These are phyloP conservation scores for Kluyveromyces lactis DNA, from an alignment of 805 yeast genomes.

Conservation along the genomic window DNA sequence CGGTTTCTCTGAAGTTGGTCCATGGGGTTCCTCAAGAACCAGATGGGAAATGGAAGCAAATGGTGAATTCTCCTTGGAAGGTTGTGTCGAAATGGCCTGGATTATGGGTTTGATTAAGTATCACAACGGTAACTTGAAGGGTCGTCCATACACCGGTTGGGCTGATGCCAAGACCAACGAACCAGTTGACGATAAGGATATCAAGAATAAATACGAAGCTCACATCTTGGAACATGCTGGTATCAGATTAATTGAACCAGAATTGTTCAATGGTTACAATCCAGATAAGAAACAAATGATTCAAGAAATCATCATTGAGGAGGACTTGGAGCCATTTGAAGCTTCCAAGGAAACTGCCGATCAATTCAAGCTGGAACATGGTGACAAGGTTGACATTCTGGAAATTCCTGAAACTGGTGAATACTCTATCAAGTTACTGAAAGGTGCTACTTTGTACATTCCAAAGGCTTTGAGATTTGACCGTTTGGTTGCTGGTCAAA, in stretches of 20 bases:
- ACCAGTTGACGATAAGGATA: slow-evolving; percentile 92
- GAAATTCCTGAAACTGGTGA: slow-evolving; percentile 87
- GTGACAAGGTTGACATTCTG: slow-evolving; percentile 86
- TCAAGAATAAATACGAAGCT: slow-evolving; percentile 86
- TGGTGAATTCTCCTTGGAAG: slow-evolving; percentile 94
- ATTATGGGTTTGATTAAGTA: slow-evolving; percentile 96
- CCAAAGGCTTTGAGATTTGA: slow-evolving; percentile 72
- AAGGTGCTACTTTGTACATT: slow-evolving; percentile 84
- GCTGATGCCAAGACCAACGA: slow-evolving; percentile 86
- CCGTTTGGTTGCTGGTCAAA: slow-evolving; percentile 69
- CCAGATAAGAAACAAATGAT: slow-evolving; percentile 88
- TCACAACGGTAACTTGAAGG: slow-evolving; percentile 62
- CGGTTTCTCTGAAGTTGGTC: slow-evolving; percentile 98
- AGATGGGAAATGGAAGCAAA: slow-evolving; percentile 99
- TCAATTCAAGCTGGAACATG: slow-evolving; percentile 89
- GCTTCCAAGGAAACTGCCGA: slow-evolving; percentile 92
- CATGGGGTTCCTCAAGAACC: slow-evolving; percentile 98
- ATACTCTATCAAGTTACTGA: slow-evolving; percentile 79
- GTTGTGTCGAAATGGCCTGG: slow-evolving; percentile 99
- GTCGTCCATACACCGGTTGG: slow-evolving; percentile 91
- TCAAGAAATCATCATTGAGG: slow-evolving; percentile 95
- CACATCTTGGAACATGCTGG: slow-evolving; percentile 89
- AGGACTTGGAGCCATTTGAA: slow-evolving; percentile 93
- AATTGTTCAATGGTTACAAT: slow-evolving; percentile 86
- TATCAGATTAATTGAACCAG: slow-evolving; percentile 94